These are phyloP conservation scores for Tuber umbilicatum DNA, from an alignment of 495 filamentous ascomycete genomes.

Conservation along the genomic window DNA sequence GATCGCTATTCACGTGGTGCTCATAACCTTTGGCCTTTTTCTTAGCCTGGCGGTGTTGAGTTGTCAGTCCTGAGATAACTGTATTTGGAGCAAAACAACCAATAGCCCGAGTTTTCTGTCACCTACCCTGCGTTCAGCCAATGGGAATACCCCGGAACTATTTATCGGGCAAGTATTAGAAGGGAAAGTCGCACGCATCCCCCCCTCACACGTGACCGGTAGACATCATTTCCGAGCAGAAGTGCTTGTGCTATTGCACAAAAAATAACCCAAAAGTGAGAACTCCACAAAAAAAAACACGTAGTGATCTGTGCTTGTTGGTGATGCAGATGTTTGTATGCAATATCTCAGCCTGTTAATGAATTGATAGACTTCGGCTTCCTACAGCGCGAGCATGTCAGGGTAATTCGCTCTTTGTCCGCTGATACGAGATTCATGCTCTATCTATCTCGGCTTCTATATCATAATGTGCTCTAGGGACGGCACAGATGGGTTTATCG, in stretches of 20 bases:
- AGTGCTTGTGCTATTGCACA: not conserved
- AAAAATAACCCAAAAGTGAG: not conserved
- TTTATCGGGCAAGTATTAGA: not conserved
- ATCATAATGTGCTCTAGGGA: not conserved
- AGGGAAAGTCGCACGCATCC: not conserved
- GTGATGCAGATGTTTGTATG: not conserved
- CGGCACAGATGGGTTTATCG: not conserved
- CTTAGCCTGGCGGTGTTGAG: not conserved
- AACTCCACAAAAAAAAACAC: slow-evolving; percentile 1
- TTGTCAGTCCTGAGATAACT: not conserved
- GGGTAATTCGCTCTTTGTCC: not conserved
- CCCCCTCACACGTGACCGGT: not conserved
- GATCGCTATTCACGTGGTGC: not conserved
- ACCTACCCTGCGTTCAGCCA: not conserved
- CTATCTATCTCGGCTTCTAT: not conserved
- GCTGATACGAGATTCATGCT: not conserved
- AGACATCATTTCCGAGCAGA: not conserved
- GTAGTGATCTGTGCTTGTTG: not conserved
- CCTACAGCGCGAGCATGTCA: not conserved
- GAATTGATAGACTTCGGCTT: not conserved
- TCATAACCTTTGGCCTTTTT: not conserved
- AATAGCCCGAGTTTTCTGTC: not conserved
- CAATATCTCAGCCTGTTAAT: not conserved
- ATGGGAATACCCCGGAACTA: not conserved
- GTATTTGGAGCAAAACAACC: not conserved